Evolutionary conservation across 306 rosid species (phyloP), one percentile per base, ranked within the genome.

Genomic region (Urtica urens): DNA sequence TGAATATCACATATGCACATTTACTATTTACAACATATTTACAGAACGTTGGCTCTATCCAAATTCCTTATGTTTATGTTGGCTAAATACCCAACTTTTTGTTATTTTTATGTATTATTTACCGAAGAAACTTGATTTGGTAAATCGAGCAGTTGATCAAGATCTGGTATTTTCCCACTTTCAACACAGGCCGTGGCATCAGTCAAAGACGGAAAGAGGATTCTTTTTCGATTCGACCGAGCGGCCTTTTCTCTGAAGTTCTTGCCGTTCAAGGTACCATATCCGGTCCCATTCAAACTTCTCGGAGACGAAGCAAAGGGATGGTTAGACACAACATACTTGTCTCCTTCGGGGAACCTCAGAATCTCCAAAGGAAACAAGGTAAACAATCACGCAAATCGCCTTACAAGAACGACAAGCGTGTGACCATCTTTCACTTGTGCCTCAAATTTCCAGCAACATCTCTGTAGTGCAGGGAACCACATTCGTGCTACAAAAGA

Each of bases 271-370:
- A 90, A 90, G 79, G 79, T 90, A 57, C 97, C 97, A n/a, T 90
- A 90, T 77, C 97, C 97, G 21, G 93, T 90, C 53, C 97, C 97
- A 37, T 90, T 90, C 65, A 81, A 59, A 71, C 86, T 90, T 59
- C 85, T 88, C 11, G 95, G 97, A 66, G 93, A 88, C 51, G 97
- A 88, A 76, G 93, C 93, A 55, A 84, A 79, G 74, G 97, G 97
- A 42, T 90, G 97, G 95, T 77, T 90, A 64, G 95, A 90, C 61
- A 90, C 93, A 63, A 84, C 95, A 34, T 90, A 90, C 61, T 60
- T 90, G 63, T 90, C 97, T 1, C 65, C 63, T 44, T 81, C 97
- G 0, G 97, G 97, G 51, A 75, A 77, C 74, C 84, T 90, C 46
- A 93, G 95, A 35, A 77, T 90, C 70, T 90, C 93, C 34, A 84